Base-by-base conservation (phyloP, 371 early-diverging fungal genomes). In the Zancudomyces culisetae region DNA sequence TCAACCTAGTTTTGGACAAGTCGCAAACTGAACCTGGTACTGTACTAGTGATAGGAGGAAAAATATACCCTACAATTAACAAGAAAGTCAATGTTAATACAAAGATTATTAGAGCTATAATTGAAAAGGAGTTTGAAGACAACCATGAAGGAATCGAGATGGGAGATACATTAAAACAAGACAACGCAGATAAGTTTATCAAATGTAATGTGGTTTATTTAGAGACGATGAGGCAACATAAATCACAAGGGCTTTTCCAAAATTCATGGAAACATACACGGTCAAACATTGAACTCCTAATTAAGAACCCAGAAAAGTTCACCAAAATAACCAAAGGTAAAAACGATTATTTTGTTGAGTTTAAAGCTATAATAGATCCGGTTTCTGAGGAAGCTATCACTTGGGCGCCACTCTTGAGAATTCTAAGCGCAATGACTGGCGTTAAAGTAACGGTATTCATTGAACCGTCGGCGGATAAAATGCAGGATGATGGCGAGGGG, bases 301-400 rank as follows among this genome's bases (percentile, higher is more conserved):
- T n/a, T n/a, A n/a, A n/a, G n/a, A n/a, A n/a, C 13, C 40, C 40
- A 40, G n/a, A 40, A n/a, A 40, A 40, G n/a, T n/a, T 40, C 13
- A 40, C 40, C 40, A 40, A 40, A 13, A 40, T n/a, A 13, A 40
- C 40, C 40, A 40, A 13, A 40, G 35, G 35, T 15, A 15, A 35
- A 6, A 35, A 35, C 35, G 15, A 35, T 15, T 6, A 35, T 6
- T 35, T 10, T 2, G 63, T 79, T 49, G 76, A 77, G 13, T 64
- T 90, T 22, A 71, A 71, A 10, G 79, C 76, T 1, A 59, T 83
- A 3, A 57, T 91, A 3, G 83, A 90, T 57, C 91, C 94, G 1
- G 47, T 81, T 6, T 76, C 75, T 51, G 77, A 84, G 47, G 54
- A 59, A 1, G 84, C 86, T 0, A 90, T 90, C 59, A 82, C 80